Conservation (phyloP, 2,329 filamentous ascomycete species). For the Tolypocladium paradoxum region DNA sequence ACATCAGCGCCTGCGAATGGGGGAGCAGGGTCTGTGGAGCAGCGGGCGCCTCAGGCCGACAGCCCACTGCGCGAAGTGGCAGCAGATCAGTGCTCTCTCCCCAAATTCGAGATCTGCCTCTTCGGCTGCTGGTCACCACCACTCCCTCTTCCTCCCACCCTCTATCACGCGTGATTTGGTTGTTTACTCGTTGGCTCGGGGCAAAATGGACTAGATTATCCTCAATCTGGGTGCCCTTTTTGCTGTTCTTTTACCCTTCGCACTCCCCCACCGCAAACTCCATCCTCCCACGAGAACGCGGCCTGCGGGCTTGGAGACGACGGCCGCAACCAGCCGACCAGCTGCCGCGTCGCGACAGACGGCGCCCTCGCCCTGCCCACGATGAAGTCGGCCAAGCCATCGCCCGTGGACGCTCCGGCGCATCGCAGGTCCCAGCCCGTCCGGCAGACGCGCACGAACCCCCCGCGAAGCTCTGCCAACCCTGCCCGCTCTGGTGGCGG, state of each 20-base stretch:
- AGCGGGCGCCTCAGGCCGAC: neutral
- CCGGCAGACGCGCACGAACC: conserved; percentile 55
- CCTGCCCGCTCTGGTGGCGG: conserved; percentile 30
- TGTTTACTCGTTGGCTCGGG: neutral
- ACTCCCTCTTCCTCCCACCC: neutral
- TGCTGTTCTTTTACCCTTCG: neutral
- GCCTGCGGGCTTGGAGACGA: neutral
- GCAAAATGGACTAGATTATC: neutral
- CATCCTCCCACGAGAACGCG: neutral
- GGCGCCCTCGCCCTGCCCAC: conserved; percentile 18
- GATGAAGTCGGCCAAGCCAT: conserved; percentile 47
- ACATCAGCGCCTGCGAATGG: neutral
- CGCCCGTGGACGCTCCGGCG: conserved; percentile 31
- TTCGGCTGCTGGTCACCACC: neutral
- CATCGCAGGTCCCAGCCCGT: conserved; percentile 52
- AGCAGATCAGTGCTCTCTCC: neutral
- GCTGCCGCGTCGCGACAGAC: conserved; percentile 4
- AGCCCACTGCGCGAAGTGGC: neutral
- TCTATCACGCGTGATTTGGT: neutral
- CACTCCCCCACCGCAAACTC: neutral
- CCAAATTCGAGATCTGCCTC: neutral
- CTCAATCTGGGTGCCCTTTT: neutral
- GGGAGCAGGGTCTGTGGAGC: no score
- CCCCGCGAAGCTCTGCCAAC: conserved; percentile 42
- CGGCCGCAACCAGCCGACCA: neutral